phyloP scores from a whole-genome alignment of 2,329 filamentous ascomycete genomes.

The Penicillium sp. region DNA sequence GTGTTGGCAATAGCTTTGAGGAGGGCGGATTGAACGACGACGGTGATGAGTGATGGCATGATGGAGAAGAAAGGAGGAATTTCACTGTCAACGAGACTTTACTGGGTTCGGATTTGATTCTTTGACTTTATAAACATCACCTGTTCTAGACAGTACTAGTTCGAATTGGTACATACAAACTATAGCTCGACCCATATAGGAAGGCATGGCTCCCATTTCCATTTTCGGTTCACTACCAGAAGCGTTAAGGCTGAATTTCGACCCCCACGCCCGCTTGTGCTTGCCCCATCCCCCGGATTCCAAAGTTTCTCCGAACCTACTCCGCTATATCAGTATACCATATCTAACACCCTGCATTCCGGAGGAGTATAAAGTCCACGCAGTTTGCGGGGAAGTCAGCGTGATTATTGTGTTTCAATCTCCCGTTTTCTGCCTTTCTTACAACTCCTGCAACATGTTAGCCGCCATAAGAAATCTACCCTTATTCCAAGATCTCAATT shows the following conservation, averaged over 20 bases:
- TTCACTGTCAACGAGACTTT: no score
- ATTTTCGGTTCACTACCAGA: background rate
- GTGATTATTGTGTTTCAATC: background rate
- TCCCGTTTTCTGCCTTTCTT: background rate
- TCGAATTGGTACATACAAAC: background rate
- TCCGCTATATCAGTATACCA: background rate
- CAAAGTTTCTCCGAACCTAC: background rate
- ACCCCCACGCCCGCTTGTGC: background rate
- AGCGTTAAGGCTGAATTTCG: background rate
- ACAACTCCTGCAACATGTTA: background rate
- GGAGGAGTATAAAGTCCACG: background rate
- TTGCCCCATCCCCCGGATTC: background rate
- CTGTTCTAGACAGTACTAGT: no score
- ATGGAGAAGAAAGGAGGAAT: background rate
- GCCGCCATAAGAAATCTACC: background rate
- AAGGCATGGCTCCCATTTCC: background rate
- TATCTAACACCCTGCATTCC: no score
- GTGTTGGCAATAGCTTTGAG: conserved; percentile 1
- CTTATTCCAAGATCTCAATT: background rate
- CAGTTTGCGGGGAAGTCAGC: background rate
- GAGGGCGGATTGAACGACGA: background rate
- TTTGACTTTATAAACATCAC: no score
- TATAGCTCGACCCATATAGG: background rate
- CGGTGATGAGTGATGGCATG: background rate
- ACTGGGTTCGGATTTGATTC: no score